Conservation (phyloP, 2,329 filamentous ascomycete genomes). For the Colletotrichum eleusines region DNA sequence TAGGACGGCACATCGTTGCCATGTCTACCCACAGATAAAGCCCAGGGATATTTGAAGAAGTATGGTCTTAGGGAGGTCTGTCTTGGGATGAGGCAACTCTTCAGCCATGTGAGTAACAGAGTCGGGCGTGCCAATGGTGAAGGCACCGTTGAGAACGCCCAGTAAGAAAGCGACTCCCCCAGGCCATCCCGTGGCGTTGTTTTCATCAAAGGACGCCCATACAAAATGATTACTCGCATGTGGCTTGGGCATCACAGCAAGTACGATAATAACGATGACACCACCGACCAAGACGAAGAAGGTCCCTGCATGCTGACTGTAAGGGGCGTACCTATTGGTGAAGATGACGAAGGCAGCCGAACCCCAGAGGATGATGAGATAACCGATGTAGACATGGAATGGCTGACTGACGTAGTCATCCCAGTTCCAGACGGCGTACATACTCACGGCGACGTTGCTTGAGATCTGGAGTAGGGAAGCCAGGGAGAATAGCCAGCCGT, state of each 20-base stretch:
- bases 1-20: slow-evolving; percentile 49
- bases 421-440: slow-evolving; percentile 71
- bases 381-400: slow-evolving; percentile 72
- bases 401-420: slow-evolving; percentile 60
- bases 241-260: slow-evolving; percentile 62
- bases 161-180: slow-evolving; percentile 74
- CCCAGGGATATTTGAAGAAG: slow-evolving; percentile 61
- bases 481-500: slow-evolving; percentile 72
- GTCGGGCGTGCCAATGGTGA: slow-evolving; percentile 74
- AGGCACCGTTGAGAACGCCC: slow-evolving; percentile 76
- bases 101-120: slow-evolving; percentile 72
- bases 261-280: slow-evolving; percentile 65
- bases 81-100: slow-evolving; percentile 63
- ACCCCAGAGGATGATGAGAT: slow-evolving; percentile 67
- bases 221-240: slow-evolving; percentile 66
- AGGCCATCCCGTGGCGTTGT: slow-evolving; percentile 64
- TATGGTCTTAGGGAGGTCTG: slow-evolving; percentile 64
- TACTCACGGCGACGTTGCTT: slow-evolving; percentile 69
- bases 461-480: slow-evolving; percentile 70
- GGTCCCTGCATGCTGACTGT: slow-evolving; percentile 64
- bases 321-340: slow-evolving; percentile 66
- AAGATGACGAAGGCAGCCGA: slow-evolving; percentile 66
- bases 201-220: slow-evolving; percentile 62
- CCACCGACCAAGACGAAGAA: slow-evolving; percentile 67
- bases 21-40: slow-evolving; percentile 56